phyloP scores from a whole-genome alignment of 768 basidiomycete species.

The Lactarius quietus region DNA sequence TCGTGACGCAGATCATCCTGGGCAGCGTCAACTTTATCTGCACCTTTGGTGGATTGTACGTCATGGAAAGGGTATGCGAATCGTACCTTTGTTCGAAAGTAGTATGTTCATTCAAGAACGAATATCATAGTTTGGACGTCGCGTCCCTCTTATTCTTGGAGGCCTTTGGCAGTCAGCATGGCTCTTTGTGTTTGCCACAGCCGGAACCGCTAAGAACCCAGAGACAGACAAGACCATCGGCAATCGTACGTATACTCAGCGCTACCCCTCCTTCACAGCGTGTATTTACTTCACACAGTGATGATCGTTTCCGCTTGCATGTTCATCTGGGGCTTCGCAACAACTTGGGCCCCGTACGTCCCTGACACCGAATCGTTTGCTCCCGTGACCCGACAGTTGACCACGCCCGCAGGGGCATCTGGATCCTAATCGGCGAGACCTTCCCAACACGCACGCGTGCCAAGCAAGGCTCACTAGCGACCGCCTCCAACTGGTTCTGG shows the following conservation, averaged over 20 bases:
- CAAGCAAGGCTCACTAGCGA: slow-evolving; percentile 65
- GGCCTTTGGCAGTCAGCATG: slow-evolving; percentile 67
- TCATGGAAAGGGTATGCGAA: slow-evolving; percentile 57
- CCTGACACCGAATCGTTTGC: not conserved
- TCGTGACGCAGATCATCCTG: slow-evolving; percentile 70
- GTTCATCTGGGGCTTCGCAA: slow-evolving; percentile 69
- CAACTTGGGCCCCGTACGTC: slow-evolving; percentile 60
- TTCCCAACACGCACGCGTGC: slow-evolving; percentile 71
- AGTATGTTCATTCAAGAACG: not conserved
- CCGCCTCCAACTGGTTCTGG: slow-evolving; percentile 63
- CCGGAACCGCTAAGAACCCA: slow-evolving; percentile 62
- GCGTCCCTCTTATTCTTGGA: slow-evolving; percentile 60
- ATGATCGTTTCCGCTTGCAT: slow-evolving; percentile 57
- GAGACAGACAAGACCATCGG: slow-evolving; percentile 46
- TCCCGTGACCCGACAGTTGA: not conserved
- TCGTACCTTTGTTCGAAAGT: not conserved
- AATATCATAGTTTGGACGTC: slow-evolving; percentile 54
- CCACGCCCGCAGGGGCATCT: slow-evolving; percentile 48
- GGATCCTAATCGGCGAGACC: slow-evolving; percentile 76
- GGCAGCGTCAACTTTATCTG: slow-evolving; percentile 70
- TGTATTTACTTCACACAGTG: slow-evolving; percentile 20
- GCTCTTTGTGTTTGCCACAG: slow-evolving; percentile 71
- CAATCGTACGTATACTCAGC: slow-evolving; percentile 38
- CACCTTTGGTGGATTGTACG: slow-evolving; percentile 69
- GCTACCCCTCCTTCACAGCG: not conserved